Evolutionary conservation across 192 early-diverging fungal genomes (phyloP), one percentile per base, ranked within the genome.

Genomic region (Allomyces macrogynus): DNA sequence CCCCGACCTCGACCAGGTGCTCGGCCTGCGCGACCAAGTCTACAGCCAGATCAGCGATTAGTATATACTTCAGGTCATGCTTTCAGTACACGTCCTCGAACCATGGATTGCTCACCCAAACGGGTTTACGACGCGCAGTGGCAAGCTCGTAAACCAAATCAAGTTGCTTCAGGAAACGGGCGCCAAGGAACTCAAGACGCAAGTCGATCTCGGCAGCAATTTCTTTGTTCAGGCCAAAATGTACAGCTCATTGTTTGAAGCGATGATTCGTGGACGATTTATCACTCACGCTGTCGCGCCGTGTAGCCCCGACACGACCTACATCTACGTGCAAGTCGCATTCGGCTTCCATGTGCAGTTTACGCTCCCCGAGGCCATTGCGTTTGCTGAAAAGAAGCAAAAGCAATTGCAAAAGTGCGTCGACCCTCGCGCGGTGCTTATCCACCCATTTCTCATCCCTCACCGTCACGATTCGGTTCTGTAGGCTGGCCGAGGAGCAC

Each of bases 181-280:
- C 10, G 68, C 83, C 3, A 78, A 72, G 18, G 79, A 83, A 62
- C 70, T 91, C 63, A 89, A 90, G 64, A 90, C 89, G 4, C 81
- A 87, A 71, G 84, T 95, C 11, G 89, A 92, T 68, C 72, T 95
- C 40, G 92, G 92, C 42, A 88, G 87, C 61, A 86, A 91, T 65
- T 95, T 95, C 71, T 95, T 85, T 68, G 87, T 80, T 43, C 88
- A 95, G 67, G 92, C 90, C 8, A 85, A 84, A 65, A 81, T 86
- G 89, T 92, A 80, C 69, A 69, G 32, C 32, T 8, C 26, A 40
- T 40, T 20, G 12, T 22, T n/a, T 18, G 27, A n/a, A 20, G 12
- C 23, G 10, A 14, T 23, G 7, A 40, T 0, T 40, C 32, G 7
- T 7, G 32, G 4, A 40, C 32, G 32, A 22, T 24, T 11, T 23